A percentile compares a stretch with the other conserved stretches of the same genome.
phyloP scores from a whole-genome alignment of 805 yeast species.

The Yarrowia osloensis region DNA sequence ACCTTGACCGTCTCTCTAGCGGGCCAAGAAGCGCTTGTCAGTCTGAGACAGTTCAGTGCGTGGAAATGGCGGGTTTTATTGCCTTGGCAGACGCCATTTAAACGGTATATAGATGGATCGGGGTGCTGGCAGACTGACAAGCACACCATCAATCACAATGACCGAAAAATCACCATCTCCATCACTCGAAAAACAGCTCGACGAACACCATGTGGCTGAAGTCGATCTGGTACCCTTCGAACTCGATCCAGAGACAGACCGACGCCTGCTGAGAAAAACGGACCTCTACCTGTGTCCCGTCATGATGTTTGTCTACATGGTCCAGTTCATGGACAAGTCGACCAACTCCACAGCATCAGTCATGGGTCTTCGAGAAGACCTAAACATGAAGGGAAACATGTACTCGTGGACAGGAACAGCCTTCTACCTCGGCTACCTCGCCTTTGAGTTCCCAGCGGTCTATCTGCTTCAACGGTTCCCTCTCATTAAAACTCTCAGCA shows the following conservation, averaged over 20 bases:
- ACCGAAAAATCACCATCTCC: neutral
- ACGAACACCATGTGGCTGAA: neutral
- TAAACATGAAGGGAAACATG: conserved; percentile 3
- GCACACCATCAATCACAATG: neutral
- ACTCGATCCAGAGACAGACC: neutral
- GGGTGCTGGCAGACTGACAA: neutral
- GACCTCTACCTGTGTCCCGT: conserved; percentile 4
- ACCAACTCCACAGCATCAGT: neutral
- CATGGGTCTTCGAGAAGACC: neutral
- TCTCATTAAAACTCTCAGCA: neutral
- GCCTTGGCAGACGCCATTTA: neutral
- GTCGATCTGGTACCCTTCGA: neutral
- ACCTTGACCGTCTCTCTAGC: neutral
- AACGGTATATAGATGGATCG: neutral
- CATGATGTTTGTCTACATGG: conserved; percentile 8
- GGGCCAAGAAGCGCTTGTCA: neutral
- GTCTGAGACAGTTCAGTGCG: neutral
- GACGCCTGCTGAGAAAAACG: neutral
- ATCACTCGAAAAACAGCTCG: neutral
- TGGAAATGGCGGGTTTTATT: neutral
- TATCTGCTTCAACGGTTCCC: neutral
- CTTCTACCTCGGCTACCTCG: neutral
- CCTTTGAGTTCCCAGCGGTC: neutral
- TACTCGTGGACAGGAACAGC: conserved; percentile 3
- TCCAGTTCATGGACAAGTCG: conserved; percentile 9